A percentile compares a stretch with the other conserved stretches of the same genome.
Conservation (phyloP, 495 filamentous ascomycete genomes). For the Neurospora tetrasperma region DNA sequence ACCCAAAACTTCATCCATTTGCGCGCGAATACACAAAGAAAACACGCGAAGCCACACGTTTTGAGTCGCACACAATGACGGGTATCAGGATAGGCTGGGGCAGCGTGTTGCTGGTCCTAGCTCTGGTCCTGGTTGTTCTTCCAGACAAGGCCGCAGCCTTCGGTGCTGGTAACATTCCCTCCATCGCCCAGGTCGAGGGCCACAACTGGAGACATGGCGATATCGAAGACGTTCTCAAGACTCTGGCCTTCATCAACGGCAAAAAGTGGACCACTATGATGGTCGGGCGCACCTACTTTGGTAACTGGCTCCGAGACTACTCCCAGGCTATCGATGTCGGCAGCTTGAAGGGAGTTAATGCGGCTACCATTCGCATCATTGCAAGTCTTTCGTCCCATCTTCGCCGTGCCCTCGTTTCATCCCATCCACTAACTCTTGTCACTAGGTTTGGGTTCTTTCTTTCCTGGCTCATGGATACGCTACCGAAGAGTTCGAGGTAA, state of each 20-base stretch:
- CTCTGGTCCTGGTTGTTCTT: conserved; percentile 50
- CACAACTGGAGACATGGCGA: conserved; percentile 93
- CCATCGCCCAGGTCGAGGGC: conserved; percentile 86
- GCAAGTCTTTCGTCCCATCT: conserved; percentile 26
- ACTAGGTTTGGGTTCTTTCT: conserved; percentile 68
- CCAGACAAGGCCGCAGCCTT: conserved; percentile 62
- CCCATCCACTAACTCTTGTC: neutral
- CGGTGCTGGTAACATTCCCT: conserved; percentile 92
- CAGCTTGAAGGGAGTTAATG: conserved; percentile 77
- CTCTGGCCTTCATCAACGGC: conserved; percentile 73
- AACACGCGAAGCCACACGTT: neutral
- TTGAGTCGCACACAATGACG: conserved; percentile 22
- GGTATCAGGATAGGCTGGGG: conserved; percentile 28
- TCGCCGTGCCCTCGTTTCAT: neutral
- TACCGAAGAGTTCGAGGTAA: conserved; percentile 96
- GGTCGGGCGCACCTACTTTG: conserved; percentile 88
- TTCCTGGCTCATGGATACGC: conserved; percentile 94
- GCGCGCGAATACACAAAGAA: neutral
- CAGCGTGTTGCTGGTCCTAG: conserved; percentile 36
- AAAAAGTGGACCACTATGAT: conserved; percentile 92
- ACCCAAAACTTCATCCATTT: neutral
- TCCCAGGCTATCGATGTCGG: conserved; percentile 89
- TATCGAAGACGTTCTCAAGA: conserved; percentile 89
- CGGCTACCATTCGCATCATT: conserved; percentile 80
- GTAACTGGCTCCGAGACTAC: conserved; percentile 68